A percentile compares a stretch with the other conserved stretches of the same genome.
Conservation (phyloP, 257 asterid genomes). For the Solanum pennellii region DNA sequence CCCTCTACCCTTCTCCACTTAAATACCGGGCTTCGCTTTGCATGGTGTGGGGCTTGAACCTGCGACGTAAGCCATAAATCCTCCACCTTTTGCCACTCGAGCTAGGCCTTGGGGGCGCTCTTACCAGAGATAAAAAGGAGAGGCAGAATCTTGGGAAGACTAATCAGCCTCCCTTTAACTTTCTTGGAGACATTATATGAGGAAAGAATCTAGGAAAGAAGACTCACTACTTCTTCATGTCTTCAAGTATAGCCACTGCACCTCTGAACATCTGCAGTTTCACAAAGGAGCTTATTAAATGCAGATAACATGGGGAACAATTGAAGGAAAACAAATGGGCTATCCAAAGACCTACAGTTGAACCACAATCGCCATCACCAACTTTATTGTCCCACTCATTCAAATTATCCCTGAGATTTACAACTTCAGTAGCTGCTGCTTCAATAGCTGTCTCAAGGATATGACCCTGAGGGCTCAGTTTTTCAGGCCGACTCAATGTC, state of each 20-base stretch:
- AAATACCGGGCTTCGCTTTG: too few relatives aligned
- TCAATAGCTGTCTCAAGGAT: conserved; percentile 80
- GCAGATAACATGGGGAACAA: background rate
- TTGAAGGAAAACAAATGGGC: background rate
- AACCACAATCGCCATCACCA: conserved; percentile 99
- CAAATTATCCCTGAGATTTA: conserved; percentile 54
- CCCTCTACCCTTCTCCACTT: too few relatives aligned
- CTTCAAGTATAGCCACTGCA: conserved; percentile 85
- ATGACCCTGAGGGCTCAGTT: conserved; percentile 48
- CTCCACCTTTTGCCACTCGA: too few relatives aligned
- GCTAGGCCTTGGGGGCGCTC: background rate
- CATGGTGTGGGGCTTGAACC: too few relatives aligned
- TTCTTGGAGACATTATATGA: background rate
- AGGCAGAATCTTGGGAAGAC: background rate
- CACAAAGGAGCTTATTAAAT: background rate
- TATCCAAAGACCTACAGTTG: conserved; percentile 58
- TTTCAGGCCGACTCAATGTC: conserved; percentile 57
- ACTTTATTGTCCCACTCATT: conserved; percentile 96
- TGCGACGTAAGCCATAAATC: too few relatives aligned
- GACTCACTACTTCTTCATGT: conserved; percentile 64
- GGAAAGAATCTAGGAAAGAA: conserved; percentile 6
- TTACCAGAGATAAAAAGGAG: background rate
- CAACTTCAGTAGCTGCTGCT: conserved; percentile 71
- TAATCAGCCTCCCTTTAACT: background rate
- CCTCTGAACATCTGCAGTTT: conserved; percentile 75